phyloP scores from a whole-genome alignment of 768 basidiomycete genomes.

The Grammothele lineata region DNA sequence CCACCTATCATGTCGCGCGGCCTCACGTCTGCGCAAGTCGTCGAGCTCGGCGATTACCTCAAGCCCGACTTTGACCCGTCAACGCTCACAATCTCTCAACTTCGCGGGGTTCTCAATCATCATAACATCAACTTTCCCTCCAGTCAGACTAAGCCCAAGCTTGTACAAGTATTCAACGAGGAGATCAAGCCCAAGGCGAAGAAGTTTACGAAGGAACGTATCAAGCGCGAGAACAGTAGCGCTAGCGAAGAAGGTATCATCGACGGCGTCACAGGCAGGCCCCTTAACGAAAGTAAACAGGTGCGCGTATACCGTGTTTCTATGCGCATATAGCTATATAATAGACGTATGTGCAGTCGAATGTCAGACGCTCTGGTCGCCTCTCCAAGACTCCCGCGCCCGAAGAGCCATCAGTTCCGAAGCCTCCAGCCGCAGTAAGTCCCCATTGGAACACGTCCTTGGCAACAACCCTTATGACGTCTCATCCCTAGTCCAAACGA shows the following conservation, averaged over 20 bases:
- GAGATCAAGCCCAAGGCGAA: constrained; percentile 59
- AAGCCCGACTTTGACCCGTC: constrained; percentile 72
- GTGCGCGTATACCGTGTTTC: constrained; percentile 26
- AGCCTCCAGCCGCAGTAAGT: constrained; percentile 36
- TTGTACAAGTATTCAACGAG: constrained; percentile 73
- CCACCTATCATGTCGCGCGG: constrained; percentile 55
- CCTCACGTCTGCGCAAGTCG: constrained; percentile 73
- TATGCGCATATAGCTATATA: too few relatives aligned
- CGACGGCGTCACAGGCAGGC: constrained; percentile 79
- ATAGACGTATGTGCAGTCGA: constrained; percentile 18
- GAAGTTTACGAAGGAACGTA: constrained; percentile 58
- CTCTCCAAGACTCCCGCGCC: constrained; percentile 50
- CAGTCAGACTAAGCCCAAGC: constrained; percentile 72
- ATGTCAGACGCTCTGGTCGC: constrained; percentile 53
- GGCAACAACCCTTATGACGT: background rate
- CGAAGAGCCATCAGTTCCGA: constrained; percentile 36
- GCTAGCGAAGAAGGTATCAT: constrained; percentile 82
- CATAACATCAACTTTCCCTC: constrained; percentile 74
- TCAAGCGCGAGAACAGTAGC: constrained; percentile 61
- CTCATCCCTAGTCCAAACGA: constrained; percentile 57
- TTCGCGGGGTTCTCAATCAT: constrained; percentile 71
- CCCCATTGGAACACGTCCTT: too few relatives aligned
- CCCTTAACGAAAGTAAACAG: constrained; percentile 45
- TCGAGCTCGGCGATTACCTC: constrained; percentile 73
- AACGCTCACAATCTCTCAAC: constrained; percentile 73